These are phyloP conservation scores for Perilla frutescens DNA, from an alignment of 257 asterid genomes.

Conservation along the genomic window DNA sequence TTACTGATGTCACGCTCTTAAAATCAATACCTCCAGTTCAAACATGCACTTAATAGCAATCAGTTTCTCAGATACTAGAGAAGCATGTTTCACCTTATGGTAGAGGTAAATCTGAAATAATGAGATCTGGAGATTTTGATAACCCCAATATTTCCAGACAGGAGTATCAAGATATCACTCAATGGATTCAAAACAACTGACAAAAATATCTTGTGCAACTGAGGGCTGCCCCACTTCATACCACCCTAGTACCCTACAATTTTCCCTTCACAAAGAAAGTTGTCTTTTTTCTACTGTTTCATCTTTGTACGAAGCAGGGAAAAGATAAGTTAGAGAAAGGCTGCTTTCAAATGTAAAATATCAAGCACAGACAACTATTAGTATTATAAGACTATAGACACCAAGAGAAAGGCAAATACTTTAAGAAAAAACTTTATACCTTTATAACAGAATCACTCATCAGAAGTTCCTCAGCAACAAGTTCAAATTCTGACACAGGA, in stretches of 20 bases:
- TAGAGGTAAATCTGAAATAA: neutral
- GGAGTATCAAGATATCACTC: constrained; percentile 19
- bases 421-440: constrained; percentile 49
- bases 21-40: neutral
- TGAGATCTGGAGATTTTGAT: neutral
- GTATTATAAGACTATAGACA: constrained; percentile 6
- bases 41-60: neutral
- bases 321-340: constrained; percentile 1
- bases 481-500: constrained; percentile 97
- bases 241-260: neutral
- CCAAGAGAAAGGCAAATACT: constrained; percentile 1
- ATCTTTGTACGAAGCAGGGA: constrained; percentile 23
- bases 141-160: neutral
- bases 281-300: neutral
- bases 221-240: neutral
- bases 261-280: constrained; percentile 13
- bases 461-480: constrained; percentile 95
- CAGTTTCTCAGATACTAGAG: neutral
- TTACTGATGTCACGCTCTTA: neutral
- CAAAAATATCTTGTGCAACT: neutral
- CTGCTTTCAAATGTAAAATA: constrained; percentile 15
- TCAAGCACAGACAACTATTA: constrained; percentile 11
- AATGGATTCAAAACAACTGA: neutral
- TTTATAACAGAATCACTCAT: constrained; percentile 88
- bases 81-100: neutral